Base-by-base conservation (phyloP, 345 rosid genomes). In the Passiflora organensis region DNA sequence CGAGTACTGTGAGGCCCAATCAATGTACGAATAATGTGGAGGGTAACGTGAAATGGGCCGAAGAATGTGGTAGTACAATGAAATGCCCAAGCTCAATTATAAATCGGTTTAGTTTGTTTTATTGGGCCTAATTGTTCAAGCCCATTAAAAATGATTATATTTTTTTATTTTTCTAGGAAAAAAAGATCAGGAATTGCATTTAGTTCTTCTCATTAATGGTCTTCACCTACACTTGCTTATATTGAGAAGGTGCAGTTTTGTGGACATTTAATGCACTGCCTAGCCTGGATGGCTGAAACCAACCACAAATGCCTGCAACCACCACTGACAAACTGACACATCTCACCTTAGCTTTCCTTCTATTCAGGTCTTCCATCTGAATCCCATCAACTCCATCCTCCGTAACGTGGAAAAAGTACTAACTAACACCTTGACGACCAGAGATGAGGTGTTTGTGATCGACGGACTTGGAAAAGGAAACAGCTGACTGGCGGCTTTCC, bases 161-260 rank as follows among this genome's bases (percentile, higher is more conserved):
- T n/a, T n/a, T 64, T 38, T n/a, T 63, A 49, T 13, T 48, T 44
- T 47, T 66, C 68, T 75, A 77, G 54, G 77, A n/a, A n/a, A 47
- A 77, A 47, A 63, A 66, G 66, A 69, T 74, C 69, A 61, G n/a
- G n/a, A 68, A 64, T 48, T 28, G 72, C 79, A 77, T 79, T 79
- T 51, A 79, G n/a, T n/a, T n/a, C 73, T 76, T 25, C 76, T 58
- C 81, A 80, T 76, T 82, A 54, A 82, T 64, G 77, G 83, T 65
- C 60, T 74, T 67, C 89, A 82, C 78, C 81, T 41, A 69, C 72
- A 56, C 63, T 58, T 51, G 48, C 59, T 62, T 46, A 58, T 65
- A 42, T 43, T 59, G 71, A 62, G 76, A 62, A 71, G 71, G 58
- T 75, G 63, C 73, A 64, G 64, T 71, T 67, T 63, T 56, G 64